phyloP scores from a whole-genome alignment of 2,329 filamentous ascomycete species.

The Ophiostoma ulmi region DNA sequence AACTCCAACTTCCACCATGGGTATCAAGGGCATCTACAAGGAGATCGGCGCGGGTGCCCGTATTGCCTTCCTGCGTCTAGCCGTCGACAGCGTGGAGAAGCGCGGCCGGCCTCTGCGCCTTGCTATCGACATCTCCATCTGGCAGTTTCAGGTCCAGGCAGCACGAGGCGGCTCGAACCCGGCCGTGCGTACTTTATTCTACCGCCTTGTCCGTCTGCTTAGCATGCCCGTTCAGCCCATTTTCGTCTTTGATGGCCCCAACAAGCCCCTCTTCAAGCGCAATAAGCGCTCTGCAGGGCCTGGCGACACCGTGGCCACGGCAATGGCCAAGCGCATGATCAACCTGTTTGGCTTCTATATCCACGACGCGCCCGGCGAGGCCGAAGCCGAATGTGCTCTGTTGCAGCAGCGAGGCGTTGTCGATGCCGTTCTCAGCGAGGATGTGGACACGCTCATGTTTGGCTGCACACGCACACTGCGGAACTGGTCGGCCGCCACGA shows the following conservation, averaged over 20 bases:
- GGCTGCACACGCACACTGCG: slow-evolving; percentile 73
- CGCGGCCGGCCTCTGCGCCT: slow-evolving; percentile 71
- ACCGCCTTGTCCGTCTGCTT: slow-evolving; percentile 63
- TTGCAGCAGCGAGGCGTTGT: slow-evolving; percentile 77
- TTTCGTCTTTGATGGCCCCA: slow-evolving; percentile 51
- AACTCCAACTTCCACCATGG: slow-evolving; percentile 42
- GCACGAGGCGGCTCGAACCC: slow-evolving; percentile 83
- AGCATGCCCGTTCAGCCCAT: slow-evolving; percentile 47
- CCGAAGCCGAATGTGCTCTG: slow-evolving; percentile 90
- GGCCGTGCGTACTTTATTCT: slow-evolving; percentile 86
- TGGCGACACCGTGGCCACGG: slow-evolving; percentile 62
- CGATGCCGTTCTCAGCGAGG: slow-evolving; percentile 90
- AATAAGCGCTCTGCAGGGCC: slow-evolving; percentile 64
- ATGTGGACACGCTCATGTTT: slow-evolving; percentile 98
- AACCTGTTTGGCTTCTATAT: slow-evolving; percentile 77
- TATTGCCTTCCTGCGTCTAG: slow-evolving; percentile 75
- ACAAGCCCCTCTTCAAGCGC: slow-evolving; percentile 69
- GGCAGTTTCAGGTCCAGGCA: slow-evolving; percentile 90
- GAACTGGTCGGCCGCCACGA: slow-evolving; percentile 65
- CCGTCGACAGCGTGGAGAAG: slow-evolving; percentile 67
- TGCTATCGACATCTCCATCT: slow-evolving; percentile 92
- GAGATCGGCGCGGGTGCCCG: slow-evolving; percentile 79
- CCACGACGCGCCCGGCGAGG: slow-evolving; percentile 88
- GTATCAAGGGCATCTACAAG: slow-evolving; percentile 75
- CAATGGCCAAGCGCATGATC: slow-evolving; percentile 77